A percentile compares a stretch with the other conserved stretches of the same genome.
Conservation (phyloP, 2,329 filamentous ascomycete species). For the Penicillium sp. region DNA sequence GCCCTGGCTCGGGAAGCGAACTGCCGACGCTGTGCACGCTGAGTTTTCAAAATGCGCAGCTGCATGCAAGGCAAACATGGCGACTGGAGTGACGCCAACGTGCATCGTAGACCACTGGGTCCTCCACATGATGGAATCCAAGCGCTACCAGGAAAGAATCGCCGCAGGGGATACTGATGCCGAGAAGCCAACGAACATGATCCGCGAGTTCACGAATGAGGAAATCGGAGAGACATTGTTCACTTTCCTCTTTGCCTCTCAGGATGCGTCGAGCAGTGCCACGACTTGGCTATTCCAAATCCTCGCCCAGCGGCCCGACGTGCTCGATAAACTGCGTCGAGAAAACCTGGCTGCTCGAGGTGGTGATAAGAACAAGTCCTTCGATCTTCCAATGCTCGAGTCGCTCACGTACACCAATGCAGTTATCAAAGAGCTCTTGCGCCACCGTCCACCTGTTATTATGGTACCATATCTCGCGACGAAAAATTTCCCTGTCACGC, state of each 20-base stretch:
- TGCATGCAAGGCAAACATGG: constrained; percentile 81
- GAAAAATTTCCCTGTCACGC: constrained; percentile 48
- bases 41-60: constrained; percentile 83
- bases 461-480: constrained; percentile 53
- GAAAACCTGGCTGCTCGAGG: constrained; percentile 48
- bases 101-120: constrained; percentile 92
- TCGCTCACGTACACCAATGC: constrained; percentile 52
- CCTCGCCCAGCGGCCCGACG: constrained; percentile 50
- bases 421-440: constrained; percentile 54
- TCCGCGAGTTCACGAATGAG: constrained; percentile 50
- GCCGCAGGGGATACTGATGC: constrained; percentile 60
- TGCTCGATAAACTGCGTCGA: constrained; percentile 45
- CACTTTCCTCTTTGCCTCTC: constrained; percentile 54
- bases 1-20: constrained; percentile 87
- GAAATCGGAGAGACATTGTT: constrained; percentile 53
- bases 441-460: constrained; percentile 53
- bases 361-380: constrained; percentile 41
- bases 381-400: constrained; percentile 49
- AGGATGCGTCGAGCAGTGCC: constrained; percentile 53
- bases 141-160: constrained; percentile 68
- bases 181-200: constrained; percentile 48
- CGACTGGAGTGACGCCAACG: constrained; percentile 69
- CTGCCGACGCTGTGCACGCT: constrained; percentile 75
- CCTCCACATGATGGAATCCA: constrained; percentile 74
- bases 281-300: constrained; percentile 55